Evolutionary conservation across 2,329 filamentous ascomycete species (phyloP).

Genomic region (Trichoderma brevicompactum): DNA sequence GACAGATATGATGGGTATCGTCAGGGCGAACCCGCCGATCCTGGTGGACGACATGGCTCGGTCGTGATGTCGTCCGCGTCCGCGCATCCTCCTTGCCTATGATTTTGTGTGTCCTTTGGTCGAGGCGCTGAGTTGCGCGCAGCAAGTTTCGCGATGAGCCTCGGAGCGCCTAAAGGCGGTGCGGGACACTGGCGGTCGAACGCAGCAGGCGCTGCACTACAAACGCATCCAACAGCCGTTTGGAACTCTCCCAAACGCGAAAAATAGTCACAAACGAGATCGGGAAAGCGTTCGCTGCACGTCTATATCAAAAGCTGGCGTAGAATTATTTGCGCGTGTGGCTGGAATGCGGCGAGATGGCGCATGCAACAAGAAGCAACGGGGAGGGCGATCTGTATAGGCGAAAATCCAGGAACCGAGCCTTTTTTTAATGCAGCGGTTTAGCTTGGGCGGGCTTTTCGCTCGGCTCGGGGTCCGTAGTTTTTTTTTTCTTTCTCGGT

Average conservation of each 20-base stretch:
- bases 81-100: constrained; percentile 1
- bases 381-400: constrained; percentile 7
- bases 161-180: constrained; percentile 49
- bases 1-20: constrained; percentile 47
- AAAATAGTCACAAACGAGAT: not conserved
- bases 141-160: constrained; percentile 34
- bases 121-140: not conserved
- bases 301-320: not conserved
- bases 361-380: constrained; percentile 2
- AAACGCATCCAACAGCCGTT: constrained; percentile 35
- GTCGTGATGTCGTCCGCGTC: not conserved
- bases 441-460: constrained; percentile 17
- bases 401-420: constrained; percentile 27
- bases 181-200: constrained; percentile 46
- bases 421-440: constrained; percentile 24
- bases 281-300: not conserved
- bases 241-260: not conserved
- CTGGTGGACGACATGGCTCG: constrained; percentile 34
- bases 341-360: constrained; percentile 19
- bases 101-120: not conserved
- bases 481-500: constrained; percentile 16
- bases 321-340: constrained; percentile 2
- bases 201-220: constrained; percentile 36
- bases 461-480: constrained; percentile 16
- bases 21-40: constrained; percentile 41